Conservation (phyloP, 2,329 filamentous ascomycete species). For the Pyrenochaeta sp. region DNA sequence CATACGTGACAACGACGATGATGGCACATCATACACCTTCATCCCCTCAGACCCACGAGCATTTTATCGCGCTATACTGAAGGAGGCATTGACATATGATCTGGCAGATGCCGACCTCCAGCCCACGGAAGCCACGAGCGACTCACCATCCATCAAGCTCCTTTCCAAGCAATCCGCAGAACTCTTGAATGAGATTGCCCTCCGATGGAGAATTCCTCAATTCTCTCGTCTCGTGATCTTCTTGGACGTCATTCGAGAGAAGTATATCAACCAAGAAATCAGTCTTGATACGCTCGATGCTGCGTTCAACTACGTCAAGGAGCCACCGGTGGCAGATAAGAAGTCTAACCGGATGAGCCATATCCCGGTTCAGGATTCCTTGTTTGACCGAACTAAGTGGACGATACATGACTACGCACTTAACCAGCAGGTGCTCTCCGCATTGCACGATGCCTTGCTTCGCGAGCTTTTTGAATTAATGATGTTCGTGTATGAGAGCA, state of each 20-base stretch:
- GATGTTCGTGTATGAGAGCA: constrained; percentile 87
- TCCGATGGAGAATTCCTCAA: constrained; percentile 88
- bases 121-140: constrained; percentile 57
- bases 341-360: constrained; percentile 61
- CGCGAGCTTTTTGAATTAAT: constrained; percentile 89
- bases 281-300: constrained; percentile 81
- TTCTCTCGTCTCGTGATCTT: constrained; percentile 81
- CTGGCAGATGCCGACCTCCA: constrained; percentile 63
- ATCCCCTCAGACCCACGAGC: constrained; percentile 84
- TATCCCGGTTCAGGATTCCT: constrained; percentile 37
- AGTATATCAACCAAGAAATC: constrained; percentile 85
- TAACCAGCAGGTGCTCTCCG: constrained; percentile 77
- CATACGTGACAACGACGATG: constrained; percentile 60
- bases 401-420: constrained; percentile 57
- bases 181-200: constrained; percentile 81
- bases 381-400: constrained; percentile 61
- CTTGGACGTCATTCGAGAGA: constrained; percentile 83
- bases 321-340: constrained; percentile 70
- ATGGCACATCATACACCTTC: constrained; percentile 79
- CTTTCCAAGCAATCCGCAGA: constrained; percentile 81
- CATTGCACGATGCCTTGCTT: constrained; percentile 80
- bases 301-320: constrained; percentile 83
- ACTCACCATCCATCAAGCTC: constrained; percentile 59
- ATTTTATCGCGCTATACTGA: constrained; percentile 83
- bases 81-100: constrained; percentile 73